Percentiles rank a stretch among this genome's conserved stretches.
These are phyloP conservation scores for Xenosphaeropsis pyriputrescens DNA, from an alignment of 2,329 filamentous ascomycete genomes.

Conservation along the genomic window DNA sequence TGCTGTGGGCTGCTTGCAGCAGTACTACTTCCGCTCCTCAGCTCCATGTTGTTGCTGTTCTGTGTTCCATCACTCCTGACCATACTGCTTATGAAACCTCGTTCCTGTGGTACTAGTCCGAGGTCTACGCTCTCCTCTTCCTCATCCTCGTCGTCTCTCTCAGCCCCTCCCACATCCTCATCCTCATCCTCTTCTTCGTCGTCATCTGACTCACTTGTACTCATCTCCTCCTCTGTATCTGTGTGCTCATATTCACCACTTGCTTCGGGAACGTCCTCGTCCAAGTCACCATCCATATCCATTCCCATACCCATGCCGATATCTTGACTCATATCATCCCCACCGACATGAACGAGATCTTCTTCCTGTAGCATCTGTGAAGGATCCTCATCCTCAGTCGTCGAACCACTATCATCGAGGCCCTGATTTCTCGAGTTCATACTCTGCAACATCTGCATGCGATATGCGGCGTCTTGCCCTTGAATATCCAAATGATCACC, in stretches of 20 bases:
- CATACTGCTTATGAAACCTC: constrained; percentile 12
- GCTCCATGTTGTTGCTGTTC: constrained; percentile 6
- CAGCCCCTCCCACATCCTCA: too few relatives aligned
- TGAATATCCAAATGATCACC: too few relatives aligned
- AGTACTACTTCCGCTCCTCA: constrained; percentile 11
- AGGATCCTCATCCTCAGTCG: constrained; percentile 39
- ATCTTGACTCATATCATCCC: constrained; percentile 11
- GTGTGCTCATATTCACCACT: constrained; percentile 59
- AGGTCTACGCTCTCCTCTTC: constrained; percentile 23
- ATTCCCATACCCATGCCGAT: constrained; percentile 34
- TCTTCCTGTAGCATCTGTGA: constrained; percentile 50
- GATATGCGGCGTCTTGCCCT: background rate
- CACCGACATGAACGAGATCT: constrained; percentile 28
- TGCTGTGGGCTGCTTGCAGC: constrained; percentile 13
- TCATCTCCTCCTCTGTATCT: constrained; percentile 54
- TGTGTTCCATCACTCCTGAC: constrained; percentile 19
- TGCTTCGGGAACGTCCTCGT: constrained; percentile 55
- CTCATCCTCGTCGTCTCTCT: constrained; percentile 11
- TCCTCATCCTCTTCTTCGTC: constrained; percentile 20
- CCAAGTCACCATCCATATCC: constrained; percentile 39
- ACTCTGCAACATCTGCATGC: background rate
- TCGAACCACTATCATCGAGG: constrained; percentile 25
- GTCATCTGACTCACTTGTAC: constrained; percentile 5
- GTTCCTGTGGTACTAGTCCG: constrained; percentile 13
- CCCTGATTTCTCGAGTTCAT: background rate